phyloP scores from a whole-genome alignment of 1,139 yeast genomes.

The Yamadazyma kanchanaburiensis region DNA sequence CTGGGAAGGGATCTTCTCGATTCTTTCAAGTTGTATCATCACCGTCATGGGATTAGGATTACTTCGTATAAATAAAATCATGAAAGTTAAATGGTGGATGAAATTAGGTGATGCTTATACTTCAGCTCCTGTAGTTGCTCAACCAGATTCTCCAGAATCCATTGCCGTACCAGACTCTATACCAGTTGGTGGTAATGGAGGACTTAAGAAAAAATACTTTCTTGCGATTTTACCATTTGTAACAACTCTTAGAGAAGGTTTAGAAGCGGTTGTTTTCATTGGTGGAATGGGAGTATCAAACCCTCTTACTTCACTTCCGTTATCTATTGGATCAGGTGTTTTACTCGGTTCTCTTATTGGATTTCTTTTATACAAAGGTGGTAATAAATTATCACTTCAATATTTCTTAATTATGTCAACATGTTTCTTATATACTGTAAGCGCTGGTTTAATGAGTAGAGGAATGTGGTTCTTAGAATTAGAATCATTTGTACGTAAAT shows the following conservation, averaged over 20 bases:
- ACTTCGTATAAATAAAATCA: constrained; percentile 70
- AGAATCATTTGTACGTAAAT: constrained; percentile 56
- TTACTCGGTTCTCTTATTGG: constrained; percentile 35
- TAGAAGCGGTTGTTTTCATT: constrained; percentile 47
- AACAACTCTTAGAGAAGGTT: constrained; percentile 45
- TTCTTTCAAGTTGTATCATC: constrained; percentile 76
- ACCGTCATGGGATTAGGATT: constrained; percentile 88
- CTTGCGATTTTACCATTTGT: constrained; percentile 43
- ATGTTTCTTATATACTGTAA: constrained; percentile 40
- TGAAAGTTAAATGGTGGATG: constrained; percentile 51
- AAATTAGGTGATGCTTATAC: constrained; percentile 41
- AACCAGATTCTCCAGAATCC: constrained; percentile 1
- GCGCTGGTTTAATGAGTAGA: constrained; percentile 47
- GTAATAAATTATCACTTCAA: constrained; percentile 40
- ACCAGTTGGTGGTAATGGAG: constrained; percentile 1
- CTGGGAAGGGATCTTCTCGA: constrained; percentile 90
- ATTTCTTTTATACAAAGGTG: constrained; percentile 35
- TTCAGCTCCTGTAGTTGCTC: constrained; percentile 1
- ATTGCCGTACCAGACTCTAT: not conserved
- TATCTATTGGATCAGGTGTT: constrained; percentile 36
- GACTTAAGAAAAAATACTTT: constrained; percentile 31
- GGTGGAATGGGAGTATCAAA: constrained; percentile 46
- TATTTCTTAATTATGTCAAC: constrained; percentile 40
- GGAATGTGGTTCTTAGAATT: constrained; percentile 90
- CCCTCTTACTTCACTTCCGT: constrained; percentile 38